Evolutionary conservation across 108 stramenopile species (phyloP).

Genomic region (Licmophora abbreviata): DNA sequence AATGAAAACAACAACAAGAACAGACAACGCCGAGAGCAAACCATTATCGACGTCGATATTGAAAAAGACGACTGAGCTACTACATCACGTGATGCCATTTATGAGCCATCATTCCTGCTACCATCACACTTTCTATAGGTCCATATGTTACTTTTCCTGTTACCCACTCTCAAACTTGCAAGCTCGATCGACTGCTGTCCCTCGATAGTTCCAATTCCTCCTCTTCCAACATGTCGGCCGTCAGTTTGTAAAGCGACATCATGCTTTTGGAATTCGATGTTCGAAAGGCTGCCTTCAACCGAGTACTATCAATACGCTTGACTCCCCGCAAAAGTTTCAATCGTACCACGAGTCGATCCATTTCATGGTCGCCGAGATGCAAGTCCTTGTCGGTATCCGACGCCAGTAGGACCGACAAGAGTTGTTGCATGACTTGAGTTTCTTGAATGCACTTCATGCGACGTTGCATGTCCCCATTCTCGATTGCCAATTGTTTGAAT

Average conservation of each 20-base stretch:
- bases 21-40: conserved; percentile 36
- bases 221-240: too few species aligned
- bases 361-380: neutral
- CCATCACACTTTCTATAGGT: too few species aligned
- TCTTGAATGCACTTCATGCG: conserved; percentile 14
- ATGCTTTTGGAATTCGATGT: too few species aligned
- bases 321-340: neutral
- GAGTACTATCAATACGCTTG: too few species aligned
- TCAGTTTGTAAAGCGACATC: too few species aligned
- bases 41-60: conserved; percentile 70
- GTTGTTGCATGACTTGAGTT: neutral
- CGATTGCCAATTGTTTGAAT: conserved; percentile 14
- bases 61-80: conserved; percentile 58
- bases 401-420: neutral
- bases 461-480: conserved; percentile 19
- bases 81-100: too few species aligned
- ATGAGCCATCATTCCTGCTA: too few species aligned
- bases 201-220: too few species aligned
- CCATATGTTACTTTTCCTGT: too few species aligned
- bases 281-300: too few species aligned
- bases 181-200: too few species aligned
- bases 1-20: conserved; percentile 9
- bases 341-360: neutral
- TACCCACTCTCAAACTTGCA: too few species aligned
- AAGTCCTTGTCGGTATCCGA: neutral